Base-by-base conservation (phyloP, 805 yeast genomes). In the Teunomyces panamensis region DNA sequence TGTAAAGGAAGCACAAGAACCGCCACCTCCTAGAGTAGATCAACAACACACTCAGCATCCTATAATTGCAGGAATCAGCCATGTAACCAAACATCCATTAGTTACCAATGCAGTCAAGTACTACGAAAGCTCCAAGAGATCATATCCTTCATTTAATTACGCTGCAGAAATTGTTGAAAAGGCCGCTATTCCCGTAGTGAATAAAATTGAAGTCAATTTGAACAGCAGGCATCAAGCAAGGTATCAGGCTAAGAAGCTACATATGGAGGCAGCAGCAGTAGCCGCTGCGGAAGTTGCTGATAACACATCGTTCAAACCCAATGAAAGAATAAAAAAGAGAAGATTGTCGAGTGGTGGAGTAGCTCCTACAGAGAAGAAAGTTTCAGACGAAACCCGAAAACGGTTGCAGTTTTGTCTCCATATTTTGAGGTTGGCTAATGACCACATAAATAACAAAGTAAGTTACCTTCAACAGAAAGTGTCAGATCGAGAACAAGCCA, bases 341-440 rank as follows among this genome's bases (percentile, higher is more conserved):
- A 29, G 24, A 30, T 41, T 16, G 30, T 47, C 32, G 11, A n/a
- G 5, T 14, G 41, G 41, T n/a, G 17, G 17, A 3, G 14, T 37
- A 4, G 42, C 17, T 49, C 41, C 41, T 43, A 45, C 67, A 43
- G 59, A 60, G 49, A 56, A 59, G 61, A 59, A 49, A 61, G 62
- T 62, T 48, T 77, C 86, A 0, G 75, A 81, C 47, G 96, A 89
- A 58, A 85, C 91, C 24, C 80, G 88, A 50, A 84, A 84, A 54
- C 77, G 91, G 53, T 62, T 90, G 42, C 83, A 87, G 32, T 86
- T 92, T 59, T 82, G 96, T 57, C 74, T 91, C 42, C 91, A 89
- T 55, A 74, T 91, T 45, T 71, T 90, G 47, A 85, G 85, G 59
- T 72, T 89, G 43, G 97, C 97, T 3, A 90, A 89, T 58, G 81